Evolutionary conservation across 805 yeast genomes (phyloP).

Genomic region (Yarrowia sp.): DNA sequence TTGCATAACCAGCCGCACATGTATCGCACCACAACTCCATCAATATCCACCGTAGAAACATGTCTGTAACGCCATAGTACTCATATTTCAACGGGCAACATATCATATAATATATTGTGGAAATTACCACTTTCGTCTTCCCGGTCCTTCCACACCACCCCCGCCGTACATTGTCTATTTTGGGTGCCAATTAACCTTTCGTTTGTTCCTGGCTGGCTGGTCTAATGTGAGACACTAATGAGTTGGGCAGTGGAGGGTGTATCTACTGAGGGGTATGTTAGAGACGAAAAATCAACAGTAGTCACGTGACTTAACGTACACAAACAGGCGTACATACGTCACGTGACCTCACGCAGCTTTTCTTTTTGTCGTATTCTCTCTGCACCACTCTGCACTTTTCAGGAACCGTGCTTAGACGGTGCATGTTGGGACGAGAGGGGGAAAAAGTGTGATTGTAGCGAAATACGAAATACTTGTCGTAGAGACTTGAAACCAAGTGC

Average conservation of each 20-base stretch:
- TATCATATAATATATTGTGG: too few relatives aligned
- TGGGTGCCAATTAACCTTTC: background rate
- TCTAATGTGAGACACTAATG: background rate
- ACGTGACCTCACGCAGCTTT: background rate
- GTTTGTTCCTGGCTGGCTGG: constrained; percentile 1
- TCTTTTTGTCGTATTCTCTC: background rate
- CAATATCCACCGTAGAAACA: too few relatives aligned
- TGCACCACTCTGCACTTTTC: background rate
- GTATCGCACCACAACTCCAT: too few relatives aligned
- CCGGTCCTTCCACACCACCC: too few relatives aligned
- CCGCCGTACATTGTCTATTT: background rate
- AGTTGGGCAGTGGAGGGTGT: background rate
- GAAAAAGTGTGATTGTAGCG: background rate
- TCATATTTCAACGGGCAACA: too few relatives aligned
- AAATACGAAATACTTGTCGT: background rate
- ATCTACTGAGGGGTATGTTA: too few relatives aligned
- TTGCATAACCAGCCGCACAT: too few relatives aligned
- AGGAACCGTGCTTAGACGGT: background rate
- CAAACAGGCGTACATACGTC: too few relatives aligned
- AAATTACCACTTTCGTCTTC: too few relatives aligned
- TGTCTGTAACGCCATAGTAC: too few relatives aligned
- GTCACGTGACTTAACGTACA: too few relatives aligned
- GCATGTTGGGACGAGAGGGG: background rate
- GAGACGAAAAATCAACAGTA: background rate
- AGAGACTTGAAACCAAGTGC: too few relatives aligned